phyloP scores from a whole-genome alignment of 1,139 yeast species.

The Hansenula sp. region DNA sequence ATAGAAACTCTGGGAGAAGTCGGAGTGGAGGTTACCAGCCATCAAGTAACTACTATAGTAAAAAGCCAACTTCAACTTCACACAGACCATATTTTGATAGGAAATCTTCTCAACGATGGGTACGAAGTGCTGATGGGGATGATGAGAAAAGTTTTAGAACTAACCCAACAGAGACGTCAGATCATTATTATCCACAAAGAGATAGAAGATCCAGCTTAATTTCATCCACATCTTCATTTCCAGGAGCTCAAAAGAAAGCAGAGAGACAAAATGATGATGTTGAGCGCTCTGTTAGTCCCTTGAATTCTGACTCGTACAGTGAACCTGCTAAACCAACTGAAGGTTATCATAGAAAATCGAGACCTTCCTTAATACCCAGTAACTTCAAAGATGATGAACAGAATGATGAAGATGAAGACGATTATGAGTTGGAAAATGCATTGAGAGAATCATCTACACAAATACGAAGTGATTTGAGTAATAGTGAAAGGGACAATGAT shows the following conservation, averaged over 20 bases:
- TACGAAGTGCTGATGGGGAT: neutral
- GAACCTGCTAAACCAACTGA: neutral
- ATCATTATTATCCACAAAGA: conserved; percentile 3
- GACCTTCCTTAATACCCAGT: conserved; percentile 23
- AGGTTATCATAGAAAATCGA: conserved; percentile 3
- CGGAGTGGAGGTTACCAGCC: neutral
- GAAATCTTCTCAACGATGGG: neutral
- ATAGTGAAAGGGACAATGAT: neutral
- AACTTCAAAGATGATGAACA: conserved; percentile 18
- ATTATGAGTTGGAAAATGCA: conserved; percentile 5
- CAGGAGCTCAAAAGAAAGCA: neutral
- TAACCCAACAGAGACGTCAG: conserved; percentile 1
- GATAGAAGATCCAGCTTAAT: neutral
- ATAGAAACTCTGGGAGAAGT: conserved; percentile 8
- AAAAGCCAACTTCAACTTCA: neutral
- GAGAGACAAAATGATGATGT: neutral
- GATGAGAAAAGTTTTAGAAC: neutral
- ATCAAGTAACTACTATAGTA: neutral
- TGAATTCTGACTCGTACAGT: neutral
- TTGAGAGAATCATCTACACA: neutral
- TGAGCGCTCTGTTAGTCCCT: conserved; percentile 2
- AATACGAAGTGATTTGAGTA: neutral
- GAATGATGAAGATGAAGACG: conserved; percentile 20
- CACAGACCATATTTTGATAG: neutral
- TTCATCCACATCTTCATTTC: neutral